phyloP scores from a whole-genome alignment of 768 basidiomycete genomes.

The Boletus rufocinnamomeus region DNA sequence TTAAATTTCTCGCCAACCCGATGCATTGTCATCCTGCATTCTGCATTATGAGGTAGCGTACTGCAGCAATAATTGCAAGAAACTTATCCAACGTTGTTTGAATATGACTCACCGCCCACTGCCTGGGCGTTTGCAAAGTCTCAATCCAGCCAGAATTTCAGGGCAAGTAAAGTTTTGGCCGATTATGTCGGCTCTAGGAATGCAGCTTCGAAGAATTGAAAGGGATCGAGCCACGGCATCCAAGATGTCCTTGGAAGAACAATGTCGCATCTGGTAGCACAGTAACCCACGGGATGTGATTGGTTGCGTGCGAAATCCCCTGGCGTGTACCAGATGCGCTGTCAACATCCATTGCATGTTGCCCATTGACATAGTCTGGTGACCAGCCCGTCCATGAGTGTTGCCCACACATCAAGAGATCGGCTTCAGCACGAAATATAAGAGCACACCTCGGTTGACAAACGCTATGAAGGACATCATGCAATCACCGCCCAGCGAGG shows the following conservation, averaged over 20 bases:
- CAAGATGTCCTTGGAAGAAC: not conserved
- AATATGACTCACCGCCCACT: not conserved
- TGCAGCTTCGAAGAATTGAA: not conserved
- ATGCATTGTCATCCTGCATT: no score
- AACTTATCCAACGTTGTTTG: not conserved
- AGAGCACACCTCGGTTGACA: not conserved
- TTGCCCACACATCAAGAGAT: not conserved
- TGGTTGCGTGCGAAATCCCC: not conserved
- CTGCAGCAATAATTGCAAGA: not conserved
- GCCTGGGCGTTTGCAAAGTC: not conserved
- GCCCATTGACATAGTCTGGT: no score
- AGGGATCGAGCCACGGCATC: not conserved
- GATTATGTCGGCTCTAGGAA: not conserved
- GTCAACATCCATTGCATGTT: not conserved
- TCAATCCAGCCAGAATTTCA: conserved; percentile 1
- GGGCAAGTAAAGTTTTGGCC: conserved; percentile 11
- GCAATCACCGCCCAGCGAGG: not conserved
- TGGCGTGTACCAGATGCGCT: not conserved
- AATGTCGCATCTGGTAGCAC: not conserved
- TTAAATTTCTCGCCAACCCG: not conserved
- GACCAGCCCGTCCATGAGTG: no score
- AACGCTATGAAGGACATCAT: not conserved
- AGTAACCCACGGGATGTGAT: not conserved
- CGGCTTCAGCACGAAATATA: not conserved
- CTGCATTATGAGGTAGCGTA: not conserved